Percentiles rank a stretch among this genome's conserved stretches.
Evolutionary conservation across 177 flowering plant genomes (phyloP).

Genomic region (Vitis hybrid): DNA sequence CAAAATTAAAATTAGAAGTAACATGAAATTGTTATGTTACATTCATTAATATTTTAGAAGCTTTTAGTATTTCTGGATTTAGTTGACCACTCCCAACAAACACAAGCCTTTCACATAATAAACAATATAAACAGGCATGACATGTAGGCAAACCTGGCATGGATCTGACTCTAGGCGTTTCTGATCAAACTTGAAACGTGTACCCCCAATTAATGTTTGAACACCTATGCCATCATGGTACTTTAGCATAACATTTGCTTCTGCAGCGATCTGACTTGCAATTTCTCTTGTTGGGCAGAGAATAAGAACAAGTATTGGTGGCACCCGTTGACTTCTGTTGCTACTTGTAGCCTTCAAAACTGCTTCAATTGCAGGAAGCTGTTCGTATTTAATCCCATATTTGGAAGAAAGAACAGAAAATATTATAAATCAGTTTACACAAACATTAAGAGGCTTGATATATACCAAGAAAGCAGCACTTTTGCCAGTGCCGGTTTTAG

Average conservation of each 20-base stretch:
- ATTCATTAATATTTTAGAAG: background rate
- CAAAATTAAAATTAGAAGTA: constrained; percentile 11
- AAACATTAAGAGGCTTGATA: constrained; percentile 10
- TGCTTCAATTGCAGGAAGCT: constrained; percentile 99
- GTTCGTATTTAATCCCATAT: constrained; percentile 52
- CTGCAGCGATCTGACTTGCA: constrained; percentile 95
- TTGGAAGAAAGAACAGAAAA: constrained; percentile 15
- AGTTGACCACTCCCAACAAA: background rate
- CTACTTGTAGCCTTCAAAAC: constrained; percentile 62
- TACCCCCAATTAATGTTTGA: constrained; percentile 86
- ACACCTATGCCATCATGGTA: constrained; percentile 86
- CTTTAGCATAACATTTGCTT: constrained; percentile 76
- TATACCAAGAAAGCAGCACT: constrained; percentile 91
- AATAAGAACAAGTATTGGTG: constrained; percentile 73
- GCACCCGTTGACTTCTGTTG: constrained; percentile 36
- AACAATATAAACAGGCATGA: background rate
- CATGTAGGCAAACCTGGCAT: constrained; percentile 60
- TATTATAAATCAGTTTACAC: constrained; percentile 7
- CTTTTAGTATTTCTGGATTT: no score
- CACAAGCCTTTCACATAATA: background rate
- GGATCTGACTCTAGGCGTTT: constrained; percentile 82
- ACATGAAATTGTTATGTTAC: background rate
- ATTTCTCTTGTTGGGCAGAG: constrained; percentile 96
- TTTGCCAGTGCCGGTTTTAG: constrained; percentile 93
- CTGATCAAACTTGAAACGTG: constrained; percentile 87